Conservation (phyloP, 2,329 filamentous ascomycete species). For the Fusarium nematophilum region DNA sequence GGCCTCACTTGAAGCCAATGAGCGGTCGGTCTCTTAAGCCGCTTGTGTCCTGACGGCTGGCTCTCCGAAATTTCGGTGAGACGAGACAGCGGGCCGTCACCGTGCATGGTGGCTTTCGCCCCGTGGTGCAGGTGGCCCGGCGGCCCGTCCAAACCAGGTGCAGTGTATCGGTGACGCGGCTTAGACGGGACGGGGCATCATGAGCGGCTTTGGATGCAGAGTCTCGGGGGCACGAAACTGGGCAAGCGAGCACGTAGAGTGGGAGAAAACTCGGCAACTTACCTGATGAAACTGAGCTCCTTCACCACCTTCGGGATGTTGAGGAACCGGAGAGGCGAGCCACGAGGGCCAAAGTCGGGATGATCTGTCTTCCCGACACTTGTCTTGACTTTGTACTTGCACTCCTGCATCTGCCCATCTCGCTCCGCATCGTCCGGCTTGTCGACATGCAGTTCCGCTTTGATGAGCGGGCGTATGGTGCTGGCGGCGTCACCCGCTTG, state of each 20-base stretch:
- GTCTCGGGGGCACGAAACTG: neutral
- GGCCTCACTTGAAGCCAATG: conserved; percentile 7
- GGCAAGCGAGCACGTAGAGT: neutral
- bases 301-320: conserved; percentile 70
- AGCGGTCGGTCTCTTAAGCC: conserved; percentile 2
- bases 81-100: neutral
- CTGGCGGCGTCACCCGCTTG: conserved; percentile 46
- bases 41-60: conserved; percentile 11
- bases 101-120: conserved; percentile 6
- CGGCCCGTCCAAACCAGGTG: conserved; percentile 10
- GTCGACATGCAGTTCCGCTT: conserved; percentile 84
- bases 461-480: conserved; percentile 76
- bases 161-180: conserved; percentile 8
- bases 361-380: conserved; percentile 66
- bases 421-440: conserved; percentile 56
- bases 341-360: conserved; percentile 69
- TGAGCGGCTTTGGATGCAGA: neutral
- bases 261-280: conserved; percentile 48
- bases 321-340: conserved; percentile 68
- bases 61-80: conserved; percentile 12
- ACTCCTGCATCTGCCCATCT: conserved; percentile 54
- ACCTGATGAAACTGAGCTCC: conserved; percentile 80
- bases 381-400: conserved; percentile 70
- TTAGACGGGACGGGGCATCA: neutral
- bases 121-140: conserved; percentile 1